Conservation (phyloP, 2,329 filamentous ascomycete species). For the Ceratocystis variospora region DNA sequence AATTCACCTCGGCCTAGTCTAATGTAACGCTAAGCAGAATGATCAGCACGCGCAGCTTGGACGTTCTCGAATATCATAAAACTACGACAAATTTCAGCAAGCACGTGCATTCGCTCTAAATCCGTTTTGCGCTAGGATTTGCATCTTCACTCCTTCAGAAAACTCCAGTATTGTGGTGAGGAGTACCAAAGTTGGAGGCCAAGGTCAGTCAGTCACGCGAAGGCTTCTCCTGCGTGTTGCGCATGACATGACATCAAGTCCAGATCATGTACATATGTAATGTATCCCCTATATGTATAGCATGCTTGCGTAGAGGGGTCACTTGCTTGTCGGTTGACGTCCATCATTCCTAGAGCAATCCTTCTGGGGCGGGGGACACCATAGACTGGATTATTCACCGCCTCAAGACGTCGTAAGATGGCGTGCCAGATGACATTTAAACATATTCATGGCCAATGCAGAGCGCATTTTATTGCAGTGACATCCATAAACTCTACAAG, state of each 20-base stretch:
- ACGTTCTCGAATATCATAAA: too few relatives aligned
- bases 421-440: background rate
- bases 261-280: background rate
- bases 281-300: background rate
- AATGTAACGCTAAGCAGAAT: background rate
- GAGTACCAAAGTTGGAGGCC: background rate
- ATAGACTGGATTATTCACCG: background rate
- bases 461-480: too few relatives aligned
- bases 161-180: background rate
- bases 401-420: background rate
- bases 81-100: background rate
- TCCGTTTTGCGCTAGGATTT: constrained; percentile 2
- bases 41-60: background rate
- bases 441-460: background rate
- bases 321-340: background rate
- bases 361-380: background rate
- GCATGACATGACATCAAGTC: background rate
- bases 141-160: background rate
- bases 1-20: background rate
- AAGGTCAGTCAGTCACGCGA: background rate
- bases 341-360: constrained; percentile 1
- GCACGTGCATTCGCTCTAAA: background rate
- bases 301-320: background rate
- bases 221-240: background rate
- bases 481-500: too few relatives aligned